Evolutionary conservation across 2,329 filamentous ascomycete genomes (phyloP).

Genomic region (Thyridium curvatum): DNA sequence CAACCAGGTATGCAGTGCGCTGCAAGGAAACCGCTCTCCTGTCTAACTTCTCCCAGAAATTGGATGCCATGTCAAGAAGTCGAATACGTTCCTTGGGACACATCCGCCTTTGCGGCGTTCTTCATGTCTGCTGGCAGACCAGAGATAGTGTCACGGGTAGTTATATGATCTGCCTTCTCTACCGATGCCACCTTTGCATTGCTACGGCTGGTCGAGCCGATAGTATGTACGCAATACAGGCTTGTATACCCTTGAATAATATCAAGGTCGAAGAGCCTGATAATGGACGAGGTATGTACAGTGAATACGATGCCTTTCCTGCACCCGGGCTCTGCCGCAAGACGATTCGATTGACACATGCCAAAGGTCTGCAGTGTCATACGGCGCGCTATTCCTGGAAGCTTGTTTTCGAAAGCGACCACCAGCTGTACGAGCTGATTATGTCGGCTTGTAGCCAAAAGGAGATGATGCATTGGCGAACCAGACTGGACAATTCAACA

Average conservation of each 20-base stretch:
- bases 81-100: conserved; percentile 77
- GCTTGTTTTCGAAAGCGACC: conserved; percentile 70
- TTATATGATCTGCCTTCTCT: conserved; percentile 84
- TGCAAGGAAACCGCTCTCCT: too few species aligned
- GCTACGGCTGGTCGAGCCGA: conserved; percentile 61
- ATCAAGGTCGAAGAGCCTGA: conserved; percentile 65
- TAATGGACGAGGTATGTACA: conserved; percentile 61
- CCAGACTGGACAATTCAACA: conserved; percentile 50
- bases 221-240: conserved; percentile 65
- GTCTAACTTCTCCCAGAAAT: conserved; percentile 24
- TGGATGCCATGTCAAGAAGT: conserved; percentile 49
- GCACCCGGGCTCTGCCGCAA: background rate
- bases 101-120: conserved; percentile 71
- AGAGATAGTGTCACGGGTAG: conserved; percentile 61
- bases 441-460: conserved; percentile 77
- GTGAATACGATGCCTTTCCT: conserved; percentile 1
- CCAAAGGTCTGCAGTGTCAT: conserved; percentile 80
- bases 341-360: conserved; percentile 8
- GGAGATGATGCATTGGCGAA: conserved; percentile 78
- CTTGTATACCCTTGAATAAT: conserved; percentile 63
- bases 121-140: conserved; percentile 79
- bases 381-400: conserved; percentile 90
- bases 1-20: conserved; percentile 54
- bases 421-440: conserved; percentile 76
- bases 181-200: conserved; percentile 71